Conservation (phyloP, 176 grass and related monocot species). For the Neostapfia colusana region DNA sequence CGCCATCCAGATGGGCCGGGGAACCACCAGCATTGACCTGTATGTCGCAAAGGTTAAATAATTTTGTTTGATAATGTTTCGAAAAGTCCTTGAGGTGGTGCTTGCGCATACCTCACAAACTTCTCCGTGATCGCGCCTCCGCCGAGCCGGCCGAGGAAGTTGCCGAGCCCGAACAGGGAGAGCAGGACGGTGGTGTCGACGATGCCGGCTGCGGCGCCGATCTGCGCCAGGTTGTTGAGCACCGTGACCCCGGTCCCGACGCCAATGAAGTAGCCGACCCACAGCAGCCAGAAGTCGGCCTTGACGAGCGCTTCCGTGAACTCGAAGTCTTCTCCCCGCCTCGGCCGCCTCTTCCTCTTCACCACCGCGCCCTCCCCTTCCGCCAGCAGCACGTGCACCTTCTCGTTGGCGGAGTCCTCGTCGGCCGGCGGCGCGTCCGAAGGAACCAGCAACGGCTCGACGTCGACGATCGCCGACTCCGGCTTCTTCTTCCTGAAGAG, state of each 20-base stretch:
- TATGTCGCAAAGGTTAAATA: background rate
- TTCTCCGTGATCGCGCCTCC: slow-evolving; percentile 54
- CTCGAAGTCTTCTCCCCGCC: slow-evolving; percentile 67
- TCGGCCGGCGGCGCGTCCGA: slow-evolving; percentile 21
- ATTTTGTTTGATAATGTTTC: too few species aligned
- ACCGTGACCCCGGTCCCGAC: slow-evolving; percentile 67
- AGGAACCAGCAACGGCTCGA: slow-evolving; percentile 39
- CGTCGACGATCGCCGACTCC: background rate
- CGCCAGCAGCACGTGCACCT: slow-evolving; percentile 50
- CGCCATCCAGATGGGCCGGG: slow-evolving; percentile 54
- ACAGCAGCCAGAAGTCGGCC: slow-evolving; percentile 78
- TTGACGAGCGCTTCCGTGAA: slow-evolving; percentile 59
- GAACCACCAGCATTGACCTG: slow-evolving; percentile 51
- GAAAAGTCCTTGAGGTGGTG: too few species aligned
- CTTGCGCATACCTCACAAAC: slow-evolving; percentile 45
- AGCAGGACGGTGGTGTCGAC: slow-evolving; percentile 49
- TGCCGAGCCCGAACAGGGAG: slow-evolving; percentile 61
- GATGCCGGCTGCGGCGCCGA: slow-evolving; percentile 40
- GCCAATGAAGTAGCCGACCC: slow-evolving; percentile 55
- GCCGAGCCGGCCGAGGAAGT: slow-evolving; percentile 60
- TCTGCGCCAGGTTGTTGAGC: slow-evolving; percentile 69
- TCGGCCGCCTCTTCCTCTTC: slow-evolving; percentile 38
- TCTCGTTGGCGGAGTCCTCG: slow-evolving; percentile 15
- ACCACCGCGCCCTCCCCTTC: slow-evolving; percentile 54
- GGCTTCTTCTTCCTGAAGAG: slow-evolving; percentile 29